Percentiles rank a stretch among this genome's conserved stretches.
Evolutionary conservation across 768 basidiomycete species (phyloP).

Genomic region (Agaricus sinodeliciosus): DNA sequence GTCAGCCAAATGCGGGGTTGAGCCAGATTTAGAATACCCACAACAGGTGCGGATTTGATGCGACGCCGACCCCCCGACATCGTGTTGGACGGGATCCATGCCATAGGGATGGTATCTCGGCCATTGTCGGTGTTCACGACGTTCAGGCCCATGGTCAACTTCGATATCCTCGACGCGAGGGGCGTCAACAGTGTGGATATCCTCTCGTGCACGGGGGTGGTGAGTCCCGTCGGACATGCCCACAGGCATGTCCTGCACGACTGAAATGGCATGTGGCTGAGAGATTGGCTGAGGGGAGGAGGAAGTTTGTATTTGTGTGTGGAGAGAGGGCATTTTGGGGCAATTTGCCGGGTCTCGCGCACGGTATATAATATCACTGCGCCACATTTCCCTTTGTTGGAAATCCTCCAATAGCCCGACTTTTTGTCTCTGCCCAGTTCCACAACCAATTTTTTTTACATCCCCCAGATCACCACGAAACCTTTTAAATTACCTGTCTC

Average conservation of each 20-base stretch:
- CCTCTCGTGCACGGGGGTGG: background rate
- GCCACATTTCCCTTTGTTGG: slow-evolving; percentile 6
- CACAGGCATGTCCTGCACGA: background rate
- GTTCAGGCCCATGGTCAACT: background rate
- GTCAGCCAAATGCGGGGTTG: background rate
- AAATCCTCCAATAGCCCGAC: background rate
- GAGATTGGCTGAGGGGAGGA: background rate
- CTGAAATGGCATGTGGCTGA: background rate
- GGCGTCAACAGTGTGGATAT: no score
- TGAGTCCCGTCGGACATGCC: background rate
- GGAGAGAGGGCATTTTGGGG: background rate
- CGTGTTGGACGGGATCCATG: background rate
- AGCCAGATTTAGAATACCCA: background rate
- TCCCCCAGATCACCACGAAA: background rate
- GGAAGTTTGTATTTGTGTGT: background rate
- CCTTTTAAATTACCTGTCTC: background rate
- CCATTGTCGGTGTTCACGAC: background rate
- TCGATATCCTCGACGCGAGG: no score
- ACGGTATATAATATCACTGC: background rate
- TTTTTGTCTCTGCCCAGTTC: background rate
- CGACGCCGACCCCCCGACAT: background rate
- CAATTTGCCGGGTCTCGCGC: background rate
- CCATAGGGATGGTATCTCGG: background rate
- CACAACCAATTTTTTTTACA: background rate
- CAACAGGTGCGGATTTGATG: background rate